Evolutionary conservation across 495 filamentous ascomycete genomes (phyloP), one percentile per base, ranked within the genome.

Genomic region (Aspergillus kassunensis): DNA sequence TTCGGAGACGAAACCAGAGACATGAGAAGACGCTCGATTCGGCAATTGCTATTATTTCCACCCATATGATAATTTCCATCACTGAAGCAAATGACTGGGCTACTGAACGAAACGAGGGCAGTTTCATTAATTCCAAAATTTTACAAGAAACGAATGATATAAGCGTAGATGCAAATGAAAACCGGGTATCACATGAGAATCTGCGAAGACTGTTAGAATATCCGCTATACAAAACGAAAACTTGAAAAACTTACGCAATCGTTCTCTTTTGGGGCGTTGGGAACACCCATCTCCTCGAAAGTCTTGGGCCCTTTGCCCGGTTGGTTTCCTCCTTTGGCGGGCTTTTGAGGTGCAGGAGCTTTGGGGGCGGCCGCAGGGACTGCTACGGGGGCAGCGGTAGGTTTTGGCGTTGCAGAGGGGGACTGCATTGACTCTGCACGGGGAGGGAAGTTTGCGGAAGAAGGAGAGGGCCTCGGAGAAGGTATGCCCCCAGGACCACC

Each of bases 201-300:
- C 82, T 85, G 57, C 5, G 13, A 37, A 20, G 13, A 36, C 10
- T 36, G 62, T 73, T 59, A 79, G 70, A 34, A 50, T 40, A 31
- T 21, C 29, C 24, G 24, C 12, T 20, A 29, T n/a, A 34, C 31
- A 21, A 12, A 5, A 19, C 20, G 6, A 13, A n/a, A 42, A 11
- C n/a, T n/a, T n/a, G 36, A 18, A 33, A 27, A 9, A 52, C 91
- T 82, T 85, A 96, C 93, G 69, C 93, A 98, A 67, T 97, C 92
- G 55, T 79, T 80, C 29, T 95, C 88, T 53, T 86, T 79, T 65
- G 89, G 88, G 24, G 76, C 83, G 57, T 80, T 76, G 12, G 89
- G 88, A 56, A 98, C 90, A 46, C 92, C 92, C 93, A 98, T 98
- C 63, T 92, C 91, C 62, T 97, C 92, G 64, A 98, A 98, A 3